These are phyloP conservation scores for Suhomyces canberraensis DNA, from an alignment of 805 yeast genomes.

Conservation along the genomic window DNA sequence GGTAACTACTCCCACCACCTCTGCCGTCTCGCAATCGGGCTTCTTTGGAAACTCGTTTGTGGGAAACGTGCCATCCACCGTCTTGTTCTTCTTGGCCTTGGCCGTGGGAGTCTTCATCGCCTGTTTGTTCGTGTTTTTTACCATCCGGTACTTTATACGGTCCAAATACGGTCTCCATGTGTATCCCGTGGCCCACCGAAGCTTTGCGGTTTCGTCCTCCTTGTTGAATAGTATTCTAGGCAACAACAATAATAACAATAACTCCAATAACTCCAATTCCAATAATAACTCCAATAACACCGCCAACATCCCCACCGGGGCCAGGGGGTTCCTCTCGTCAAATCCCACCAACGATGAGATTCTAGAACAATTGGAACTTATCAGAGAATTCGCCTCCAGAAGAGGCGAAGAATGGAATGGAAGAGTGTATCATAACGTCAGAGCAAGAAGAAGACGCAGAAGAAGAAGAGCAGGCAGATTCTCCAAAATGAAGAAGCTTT, in stretches of 20 bases:
- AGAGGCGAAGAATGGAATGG: constrained; percentile 22
- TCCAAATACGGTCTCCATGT: constrained; percentile 54
- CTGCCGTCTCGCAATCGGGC: background rate
- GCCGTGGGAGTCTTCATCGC: constrained; percentile 62
- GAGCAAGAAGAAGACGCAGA: constrained; percentile 33
- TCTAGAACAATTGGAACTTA: constrained; percentile 34
- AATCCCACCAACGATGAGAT: constrained; percentile 23
- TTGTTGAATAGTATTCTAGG: background rate
- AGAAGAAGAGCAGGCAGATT: constrained; percentile 40
- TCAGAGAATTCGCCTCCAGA: constrained; percentile 29
- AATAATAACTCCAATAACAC: background rate
- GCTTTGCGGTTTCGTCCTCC: background rate
- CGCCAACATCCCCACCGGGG: background rate
- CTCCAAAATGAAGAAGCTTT: constrained; percentile 47
- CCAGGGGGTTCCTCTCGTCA: constrained; percentile 1
- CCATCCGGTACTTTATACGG: constrained; percentile 57
- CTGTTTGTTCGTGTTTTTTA: constrained; percentile 53
- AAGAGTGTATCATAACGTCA: background rate
- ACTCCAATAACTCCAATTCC: background rate
- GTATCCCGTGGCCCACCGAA: constrained; percentile 26
- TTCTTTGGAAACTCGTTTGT: constrained; percentile 23
- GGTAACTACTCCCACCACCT: background rate
- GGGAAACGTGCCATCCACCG: constrained; percentile 57
- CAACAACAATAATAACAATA: background rate
- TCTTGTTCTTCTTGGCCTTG: constrained; percentile 60